phyloP scores from a whole-genome alignment of 202 grass and related monocot species.

The Schoenoplectus triqueter region DNA sequence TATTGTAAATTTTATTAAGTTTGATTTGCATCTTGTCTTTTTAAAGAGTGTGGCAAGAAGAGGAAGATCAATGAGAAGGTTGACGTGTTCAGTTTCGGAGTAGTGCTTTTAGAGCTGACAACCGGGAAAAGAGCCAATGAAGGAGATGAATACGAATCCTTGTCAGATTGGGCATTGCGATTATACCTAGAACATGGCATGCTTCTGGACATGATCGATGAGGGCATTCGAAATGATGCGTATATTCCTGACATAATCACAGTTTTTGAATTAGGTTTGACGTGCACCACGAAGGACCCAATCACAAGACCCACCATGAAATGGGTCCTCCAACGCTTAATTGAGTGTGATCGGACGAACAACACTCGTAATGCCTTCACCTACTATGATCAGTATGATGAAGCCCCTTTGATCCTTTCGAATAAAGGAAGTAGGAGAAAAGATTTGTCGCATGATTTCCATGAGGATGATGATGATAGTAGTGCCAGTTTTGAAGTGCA shows the following conservation, averaged over 20 bases:
- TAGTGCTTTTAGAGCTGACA: constrained; percentile 76
- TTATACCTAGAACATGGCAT: constrained; percentile 43
- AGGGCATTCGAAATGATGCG: constrained; percentile 40
- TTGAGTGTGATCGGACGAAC: constrained; percentile 42
- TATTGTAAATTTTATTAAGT: not conserved
- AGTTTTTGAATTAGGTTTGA: constrained; percentile 67
- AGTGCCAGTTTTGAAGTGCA: constrained; percentile 58
- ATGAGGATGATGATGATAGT: constrained; percentile 34
- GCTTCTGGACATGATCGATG: constrained; percentile 52
- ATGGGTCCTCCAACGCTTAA: constrained; percentile 55
- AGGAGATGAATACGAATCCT: constrained; percentile 45
- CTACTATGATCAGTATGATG: not conserved
- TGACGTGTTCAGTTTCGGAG: constrained; percentile 86
- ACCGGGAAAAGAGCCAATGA: constrained; percentile 68
- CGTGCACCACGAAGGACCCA: constrained; percentile 60
- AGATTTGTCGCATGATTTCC: constrained; percentile 29
- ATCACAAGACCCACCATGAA: constrained; percentile 63
- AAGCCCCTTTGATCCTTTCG: constrained; percentile 41
- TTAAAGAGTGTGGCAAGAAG: constrained; percentile 59
- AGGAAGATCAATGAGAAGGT: constrained; percentile 84
- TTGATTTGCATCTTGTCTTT: constrained; percentile 4
- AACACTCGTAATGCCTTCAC: constrained; percentile 26
- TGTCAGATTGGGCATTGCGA: constrained; percentile 71
- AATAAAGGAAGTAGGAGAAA: constrained; percentile 45
- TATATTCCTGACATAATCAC: constrained; percentile 41